These are phyloP conservation scores for Helotiales sp. DNA, from an alignment of 2,329 filamentous ascomycete genomes.

Conservation along the genomic window DNA sequence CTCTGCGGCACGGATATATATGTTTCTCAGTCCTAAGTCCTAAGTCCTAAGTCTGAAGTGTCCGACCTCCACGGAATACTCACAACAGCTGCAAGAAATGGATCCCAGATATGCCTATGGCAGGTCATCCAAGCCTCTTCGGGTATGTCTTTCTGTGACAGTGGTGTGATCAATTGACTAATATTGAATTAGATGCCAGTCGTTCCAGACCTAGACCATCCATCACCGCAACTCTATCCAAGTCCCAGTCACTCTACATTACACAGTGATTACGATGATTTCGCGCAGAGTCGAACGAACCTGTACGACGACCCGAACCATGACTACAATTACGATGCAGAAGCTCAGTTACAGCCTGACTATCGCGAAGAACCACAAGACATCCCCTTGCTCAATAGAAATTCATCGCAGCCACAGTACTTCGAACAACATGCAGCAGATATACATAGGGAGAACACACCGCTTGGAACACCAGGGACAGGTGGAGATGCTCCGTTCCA, in stretches of 20 bases:
- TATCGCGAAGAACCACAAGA: constrained; percentile 15
- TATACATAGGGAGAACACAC: not conserved
- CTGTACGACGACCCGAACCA: not conserved
- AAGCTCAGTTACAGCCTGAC: not conserved
- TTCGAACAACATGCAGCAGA: constrained; percentile 10
- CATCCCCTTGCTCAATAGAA: constrained; percentile 16
- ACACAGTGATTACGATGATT: not conserved
- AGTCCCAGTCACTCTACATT: not conserved
- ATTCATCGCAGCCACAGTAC: constrained; percentile 8
- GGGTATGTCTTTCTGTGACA: not conserved
- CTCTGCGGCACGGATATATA: not conserved
- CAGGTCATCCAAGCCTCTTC: not conserved
- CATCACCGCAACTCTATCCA: not conserved
- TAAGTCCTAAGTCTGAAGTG: not conserved
- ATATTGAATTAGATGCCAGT: not conserved
- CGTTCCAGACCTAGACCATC: not conserved
- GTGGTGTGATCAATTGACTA: not conserved
- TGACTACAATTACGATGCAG: not conserved
- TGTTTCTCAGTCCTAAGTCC: not conserved
- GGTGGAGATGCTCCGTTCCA: not conserved
- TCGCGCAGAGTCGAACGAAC: not conserved
- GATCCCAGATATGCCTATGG: not conserved
- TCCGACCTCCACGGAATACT: not conserved
- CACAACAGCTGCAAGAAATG: not conserved
- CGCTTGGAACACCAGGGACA: too few species aligned